phyloP scores from a whole-genome alignment of 768 basidiomycete species.

The Amanita molliuscula region DNA sequence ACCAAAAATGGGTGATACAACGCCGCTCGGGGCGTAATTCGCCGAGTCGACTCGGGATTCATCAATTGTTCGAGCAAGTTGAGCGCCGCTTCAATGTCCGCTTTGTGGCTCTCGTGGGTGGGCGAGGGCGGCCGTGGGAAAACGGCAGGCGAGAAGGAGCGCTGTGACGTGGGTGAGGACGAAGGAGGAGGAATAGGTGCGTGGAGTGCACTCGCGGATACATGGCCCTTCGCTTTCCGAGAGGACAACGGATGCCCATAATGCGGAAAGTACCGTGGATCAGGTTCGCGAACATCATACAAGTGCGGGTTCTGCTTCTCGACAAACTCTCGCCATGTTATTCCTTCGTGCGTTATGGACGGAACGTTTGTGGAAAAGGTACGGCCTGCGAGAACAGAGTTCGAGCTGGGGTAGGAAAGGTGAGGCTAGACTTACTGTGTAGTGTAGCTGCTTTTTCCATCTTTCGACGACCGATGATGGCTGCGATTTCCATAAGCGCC shows the following conservation, averaged over 20 bases:
- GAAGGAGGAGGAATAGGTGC: slow-evolving; percentile 2
- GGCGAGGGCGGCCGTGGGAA: slow-evolving; percentile 7
- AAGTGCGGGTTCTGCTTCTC: slow-evolving; percentile 68
- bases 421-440: slow-evolving; percentile 58
- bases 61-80: slow-evolving; percentile 68
- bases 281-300: slow-evolving; percentile 37
- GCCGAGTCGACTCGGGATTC: slow-evolving; percentile 65
- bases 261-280: slow-evolving; percentile 49
- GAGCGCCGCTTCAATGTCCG: slow-evolving; percentile 57
- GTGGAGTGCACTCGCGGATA: slow-evolving; percentile 1
- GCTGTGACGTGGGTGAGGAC: slow-evolving; percentile 8
- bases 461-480: slow-evolving; percentile 69
- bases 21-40: slow-evolving; percentile 68
- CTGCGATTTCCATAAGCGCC: slow-evolving; percentile 89
- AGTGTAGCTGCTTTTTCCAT: slow-evolving; percentile 83
- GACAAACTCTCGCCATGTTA: slow-evolving; percentile 66
- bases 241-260: slow-evolving; percentile 15
- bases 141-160: slow-evolving; percentile 4
- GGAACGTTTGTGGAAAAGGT: slow-evolving; percentile 89
- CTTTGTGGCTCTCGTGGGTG: slow-evolving; percentile 29
- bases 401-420: not conserved
- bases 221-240: slow-evolving; percentile 13
- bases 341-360: slow-evolving; percentile 53
- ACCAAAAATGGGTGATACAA: slow-evolving; percentile 73
- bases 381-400: slow-evolving; percentile 45